Evolutionary conservation across 345 rosid genomes (phyloP).

Genomic region (Schrenkiella parvula): DNA sequence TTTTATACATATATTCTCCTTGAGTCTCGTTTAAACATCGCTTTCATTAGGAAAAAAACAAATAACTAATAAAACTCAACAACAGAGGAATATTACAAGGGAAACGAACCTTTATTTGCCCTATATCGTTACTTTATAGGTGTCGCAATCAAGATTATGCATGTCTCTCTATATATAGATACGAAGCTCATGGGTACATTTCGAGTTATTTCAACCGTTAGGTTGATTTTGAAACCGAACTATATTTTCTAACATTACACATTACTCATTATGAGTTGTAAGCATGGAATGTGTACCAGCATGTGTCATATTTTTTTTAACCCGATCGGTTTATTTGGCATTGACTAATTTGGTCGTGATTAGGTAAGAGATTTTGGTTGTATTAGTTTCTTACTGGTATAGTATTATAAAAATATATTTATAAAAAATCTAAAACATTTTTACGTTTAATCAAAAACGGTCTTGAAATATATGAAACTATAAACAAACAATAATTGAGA

Average conservation of each 20-base stretch:
- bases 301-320: background rate
- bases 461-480: too few species aligned
- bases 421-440: too few species aligned
- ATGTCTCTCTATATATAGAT: background rate
- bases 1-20: background rate
- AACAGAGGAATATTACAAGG: background rate
- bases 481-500: too few species aligned
- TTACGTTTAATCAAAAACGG: too few species aligned
- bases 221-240: slow-evolving; percentile 4
- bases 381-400: background rate
- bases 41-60: background rate
- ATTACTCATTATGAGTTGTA: slow-evolving; percentile 4
- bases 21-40: background rate
- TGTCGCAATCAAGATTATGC: slow-evolving; percentile 8
- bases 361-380: background rate
- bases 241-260: slow-evolving; percentile 5
- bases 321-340: background rate
- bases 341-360: background rate
- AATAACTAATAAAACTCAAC: background rate
- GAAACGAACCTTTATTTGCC: background rate
- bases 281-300: background rate
- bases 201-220: slow-evolving; percentile 10
- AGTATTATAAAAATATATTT: too few species aligned
- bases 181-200: slow-evolving; percentile 1
- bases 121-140: background rate